Evolutionary conservation across 108 stramenopile species (phyloP).

Genomic region (Nitzschia inconspicua): DNA sequence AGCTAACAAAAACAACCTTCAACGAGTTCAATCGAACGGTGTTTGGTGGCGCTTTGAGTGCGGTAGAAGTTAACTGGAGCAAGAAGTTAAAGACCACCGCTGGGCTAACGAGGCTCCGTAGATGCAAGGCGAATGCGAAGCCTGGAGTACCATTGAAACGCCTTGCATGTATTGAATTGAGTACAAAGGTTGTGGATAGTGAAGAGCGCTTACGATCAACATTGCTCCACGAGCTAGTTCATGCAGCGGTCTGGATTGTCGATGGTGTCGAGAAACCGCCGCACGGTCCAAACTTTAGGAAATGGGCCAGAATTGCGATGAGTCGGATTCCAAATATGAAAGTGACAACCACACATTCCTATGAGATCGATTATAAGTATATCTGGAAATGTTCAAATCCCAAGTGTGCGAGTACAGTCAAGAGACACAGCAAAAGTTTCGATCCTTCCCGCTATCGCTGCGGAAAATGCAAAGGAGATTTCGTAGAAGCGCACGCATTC

Average conservation of each 20-base stretch:
- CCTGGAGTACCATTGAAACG: slow-evolving; percentile 6
- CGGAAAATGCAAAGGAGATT: slow-evolving; percentile 55
- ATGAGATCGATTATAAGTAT: slow-evolving; percentile 76
- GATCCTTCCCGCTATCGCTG: slow-evolving; percentile 58
- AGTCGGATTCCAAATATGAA: slow-evolving; percentile 46
- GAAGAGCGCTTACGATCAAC: slow-evolving; percentile 74
- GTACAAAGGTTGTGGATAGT: slow-evolving; percentile 83
- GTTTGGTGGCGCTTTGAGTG: slow-evolving; percentile 38
- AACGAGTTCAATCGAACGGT: slow-evolving; percentile 48
- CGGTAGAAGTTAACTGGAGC: slow-evolving; percentile 68
- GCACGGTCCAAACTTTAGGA: slow-evolving; percentile 77
- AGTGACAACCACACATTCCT: slow-evolving; percentile 82
- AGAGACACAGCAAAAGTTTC: slow-evolving; percentile 73
- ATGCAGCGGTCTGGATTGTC: slow-evolving; percentile 91
- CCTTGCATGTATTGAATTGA: slow-evolving; percentile 78
- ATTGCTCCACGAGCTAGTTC: slow-evolving; percentile 93
- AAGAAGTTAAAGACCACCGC: slow-evolving; percentile 81
- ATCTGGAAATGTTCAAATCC: slow-evolving; percentile 64
- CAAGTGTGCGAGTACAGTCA: slow-evolving; percentile 44
- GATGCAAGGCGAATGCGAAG: background rate
- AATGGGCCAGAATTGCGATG: slow-evolving; percentile 85
- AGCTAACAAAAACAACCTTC: slow-evolving; percentile 37
- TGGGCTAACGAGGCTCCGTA: slow-evolving; percentile 69
- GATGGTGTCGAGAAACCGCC: slow-evolving; percentile 83
- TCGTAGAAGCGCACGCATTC: slow-evolving; percentile 46